Conservation (phyloP, 257 asterid genomes). For the Sherardia arvensis region DNA sequence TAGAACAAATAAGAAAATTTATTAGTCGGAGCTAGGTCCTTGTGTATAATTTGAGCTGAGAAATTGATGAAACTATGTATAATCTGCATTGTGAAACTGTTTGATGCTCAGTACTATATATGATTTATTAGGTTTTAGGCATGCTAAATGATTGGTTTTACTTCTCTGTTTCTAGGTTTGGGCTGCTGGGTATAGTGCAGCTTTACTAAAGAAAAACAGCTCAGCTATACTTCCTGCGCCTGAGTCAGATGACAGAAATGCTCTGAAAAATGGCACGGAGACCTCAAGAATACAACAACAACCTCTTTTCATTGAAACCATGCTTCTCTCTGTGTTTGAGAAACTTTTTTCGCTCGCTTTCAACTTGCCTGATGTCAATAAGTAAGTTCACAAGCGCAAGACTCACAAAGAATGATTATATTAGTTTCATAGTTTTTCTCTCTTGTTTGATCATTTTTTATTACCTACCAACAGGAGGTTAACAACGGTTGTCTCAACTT, state of each 20-base stretch:
- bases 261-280: conserved; percentile 15
- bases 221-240: conserved; percentile 38
- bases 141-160: neutral
- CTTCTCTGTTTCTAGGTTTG: conserved; percentile 49
- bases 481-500: conserved; percentile 33
- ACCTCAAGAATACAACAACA: conserved; percentile 25
- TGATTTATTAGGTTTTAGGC: neutral
- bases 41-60: neutral
- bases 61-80: too few relatives aligned
- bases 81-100: neutral
- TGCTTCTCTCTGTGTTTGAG: conserved; percentile 52
- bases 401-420: neutral
- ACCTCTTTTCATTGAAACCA: conserved; percentile 36
- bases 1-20: neutral
- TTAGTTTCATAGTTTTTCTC: neutral
- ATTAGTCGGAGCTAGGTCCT: neutral
- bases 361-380: conserved; percentile 45
- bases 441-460: conserved; percentile 3
- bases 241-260: conserved; percentile 30
- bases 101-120: neutral
- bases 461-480: conserved; percentile 43
- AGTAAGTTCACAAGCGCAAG: conserved; percentile 25
- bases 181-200: conserved; percentile 95
- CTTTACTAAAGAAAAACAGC: conserved; percentile 63
- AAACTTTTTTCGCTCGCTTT: conserved; percentile 59